Conservation (phyloP, 805 yeast genomes). For the Myxozyma mucilagina region DNA sequence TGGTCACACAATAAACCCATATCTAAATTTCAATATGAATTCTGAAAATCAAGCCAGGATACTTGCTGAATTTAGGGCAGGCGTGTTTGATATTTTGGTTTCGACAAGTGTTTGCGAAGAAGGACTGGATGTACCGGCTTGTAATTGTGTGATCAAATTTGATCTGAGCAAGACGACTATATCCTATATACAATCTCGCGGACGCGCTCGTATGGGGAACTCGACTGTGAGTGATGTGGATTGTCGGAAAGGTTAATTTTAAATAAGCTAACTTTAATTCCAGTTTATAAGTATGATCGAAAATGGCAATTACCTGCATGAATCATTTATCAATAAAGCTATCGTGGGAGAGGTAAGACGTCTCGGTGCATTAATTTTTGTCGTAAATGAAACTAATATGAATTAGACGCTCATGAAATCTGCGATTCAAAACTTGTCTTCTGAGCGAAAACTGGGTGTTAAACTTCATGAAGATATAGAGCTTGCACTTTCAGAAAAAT, state of each 20-base stretch:
- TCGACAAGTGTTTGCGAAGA: conserved; percentile 26
- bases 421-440: not conserved
- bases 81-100: conserved; percentile 8
- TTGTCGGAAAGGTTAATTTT: too few species aligned
- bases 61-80: conserved; percentile 7
- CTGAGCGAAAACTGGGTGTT: not conserved
- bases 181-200: conserved; percentile 16
- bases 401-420: not conserved
- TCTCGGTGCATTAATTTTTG: not conserved
- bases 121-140: conserved; percentile 23
- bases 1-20: not conserved
- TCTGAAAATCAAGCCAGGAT: conserved; percentile 2
- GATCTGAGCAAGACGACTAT: conserved; percentile 8
- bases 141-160: conserved; percentile 18
- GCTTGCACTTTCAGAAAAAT: not conserved
- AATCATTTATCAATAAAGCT: not conserved
- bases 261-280: too few species aligned
- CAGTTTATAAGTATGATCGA: not conserved
- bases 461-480: not conserved
- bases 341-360: not conserved
- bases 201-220: conserved; percentile 16
- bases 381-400: not conserved
- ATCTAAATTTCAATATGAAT: not conserved
- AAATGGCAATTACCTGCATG: not conserved
- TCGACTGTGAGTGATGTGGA: not conserved